phyloP scores from a whole-genome alignment of 176 grass and related monocot species.

The Rhynchospora pubera region DNA sequence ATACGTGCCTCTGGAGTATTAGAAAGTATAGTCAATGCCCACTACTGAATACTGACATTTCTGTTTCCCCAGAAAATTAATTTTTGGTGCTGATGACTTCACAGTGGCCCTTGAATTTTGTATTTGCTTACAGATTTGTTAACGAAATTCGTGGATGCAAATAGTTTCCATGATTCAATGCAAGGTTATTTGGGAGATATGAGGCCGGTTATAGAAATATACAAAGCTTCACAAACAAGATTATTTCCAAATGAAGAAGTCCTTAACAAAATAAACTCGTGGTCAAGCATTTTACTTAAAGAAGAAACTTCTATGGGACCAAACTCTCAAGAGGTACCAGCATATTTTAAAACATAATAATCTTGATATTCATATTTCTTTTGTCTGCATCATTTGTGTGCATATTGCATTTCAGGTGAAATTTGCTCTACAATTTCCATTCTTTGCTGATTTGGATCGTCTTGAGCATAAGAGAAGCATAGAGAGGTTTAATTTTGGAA shows the following conservation, averaged over 20 bases:
- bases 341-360: not conserved
- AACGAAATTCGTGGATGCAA: conserved; percentile 29
- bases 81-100: not conserved
- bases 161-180: conserved; percentile 42
- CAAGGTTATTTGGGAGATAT: conserved; percentile 66
- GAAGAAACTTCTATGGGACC: conserved; percentile 20
- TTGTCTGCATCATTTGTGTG: not conserved
- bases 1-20: not conserved
- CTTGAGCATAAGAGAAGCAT: conserved; percentile 71
- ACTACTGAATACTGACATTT: not conserved
- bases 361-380: not conserved
- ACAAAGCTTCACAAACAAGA: conserved; percentile 66
- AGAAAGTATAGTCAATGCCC: not conserved
- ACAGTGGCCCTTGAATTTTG: conserved; percentile 2
- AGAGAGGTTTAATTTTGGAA: conserved; percentile 38
- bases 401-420: conserved; percentile 43
- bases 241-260: conserved; percentile 37
- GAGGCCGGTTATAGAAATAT: conserved; percentile 55
- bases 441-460: conserved; percentile 56
- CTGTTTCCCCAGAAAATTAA: not conserved
- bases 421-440: conserved; percentile 49
- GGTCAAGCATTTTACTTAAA: conserved; percentile 53
- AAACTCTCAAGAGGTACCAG: conserved; percentile 36
- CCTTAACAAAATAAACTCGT: conserved; percentile 54
- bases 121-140: conserved; percentile 40